A percentile compares a stretch with the other conserved stretches of the same genome.
These are phyloP conservation scores for Sabuloglossum arenarium DNA, from an alignment of 495 filamentous ascomycete genomes.

Conservation along the genomic window DNA sequence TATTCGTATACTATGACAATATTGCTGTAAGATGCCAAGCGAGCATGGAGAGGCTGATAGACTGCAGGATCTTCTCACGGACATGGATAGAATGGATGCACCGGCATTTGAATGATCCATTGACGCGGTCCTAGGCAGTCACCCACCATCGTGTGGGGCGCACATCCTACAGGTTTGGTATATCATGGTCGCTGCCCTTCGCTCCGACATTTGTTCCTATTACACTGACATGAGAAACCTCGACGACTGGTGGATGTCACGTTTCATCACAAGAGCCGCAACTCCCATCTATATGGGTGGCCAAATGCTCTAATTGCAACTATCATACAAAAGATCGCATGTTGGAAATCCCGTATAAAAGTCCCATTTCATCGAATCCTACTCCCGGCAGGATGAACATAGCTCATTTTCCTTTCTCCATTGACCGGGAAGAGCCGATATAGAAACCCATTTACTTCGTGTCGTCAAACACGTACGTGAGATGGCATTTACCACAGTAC, in stretches of 20 bases:
- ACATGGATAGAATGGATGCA: not conserved
- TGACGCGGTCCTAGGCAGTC: too few relatives aligned
- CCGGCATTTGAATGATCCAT: too few relatives aligned
- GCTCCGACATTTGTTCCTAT: not conserved
- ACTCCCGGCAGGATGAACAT: not conserved
- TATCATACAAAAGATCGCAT: not conserved
- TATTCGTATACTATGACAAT: not conserved
- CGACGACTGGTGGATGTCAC: too few relatives aligned
- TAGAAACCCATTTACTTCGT: constrained; percentile 24
- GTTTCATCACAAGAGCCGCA: too few relatives aligned
- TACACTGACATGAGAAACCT: not conserved
- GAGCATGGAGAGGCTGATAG: too few relatives aligned
- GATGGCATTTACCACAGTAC: constrained; percentile 98
- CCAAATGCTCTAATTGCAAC: not conserved
- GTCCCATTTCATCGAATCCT: constrained; percentile 9
- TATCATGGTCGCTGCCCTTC: not conserved
- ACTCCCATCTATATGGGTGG: not conserved
- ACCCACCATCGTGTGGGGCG: too few relatives aligned
- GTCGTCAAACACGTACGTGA: constrained; percentile 99
- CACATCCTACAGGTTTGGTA: not conserved
- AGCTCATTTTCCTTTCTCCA: not conserved
- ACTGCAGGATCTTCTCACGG: too few relatives aligned
- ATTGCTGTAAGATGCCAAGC: not conserved
- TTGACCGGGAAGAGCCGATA: not conserved
- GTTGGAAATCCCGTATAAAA: constrained; percentile 2